phyloP scores from a whole-genome alignment of 1,284 basidiomycete species.

The Pyrrhoderma noxium region DNA sequence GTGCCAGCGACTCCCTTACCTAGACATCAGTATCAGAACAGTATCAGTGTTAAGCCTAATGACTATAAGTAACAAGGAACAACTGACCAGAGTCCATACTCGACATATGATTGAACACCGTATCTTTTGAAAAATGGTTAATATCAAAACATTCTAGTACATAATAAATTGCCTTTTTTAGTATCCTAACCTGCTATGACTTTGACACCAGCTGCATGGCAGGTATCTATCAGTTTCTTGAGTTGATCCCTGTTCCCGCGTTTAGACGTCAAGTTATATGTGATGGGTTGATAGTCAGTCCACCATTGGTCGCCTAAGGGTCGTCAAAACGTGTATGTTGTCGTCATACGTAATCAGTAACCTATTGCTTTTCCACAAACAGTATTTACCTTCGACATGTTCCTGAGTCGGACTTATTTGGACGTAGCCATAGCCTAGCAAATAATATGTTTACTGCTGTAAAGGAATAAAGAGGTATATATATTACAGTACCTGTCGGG shows the following conservation, averaged over 20 bases:
- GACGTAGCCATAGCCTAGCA: constrained; percentile 50
- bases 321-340: too few relatives aligned
- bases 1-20: constrained; percentile 45
- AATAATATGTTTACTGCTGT: neutral
- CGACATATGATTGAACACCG: constrained; percentile 61
- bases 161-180: constrained; percentile 14
- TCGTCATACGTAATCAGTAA: too few relatives aligned
- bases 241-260: constrained; percentile 47
- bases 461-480: constrained; percentile 1
- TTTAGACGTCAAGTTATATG: constrained; percentile 53
- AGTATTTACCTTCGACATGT: constrained; percentile 24
- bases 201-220: constrained; percentile 52
- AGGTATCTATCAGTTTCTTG: constrained; percentile 48
- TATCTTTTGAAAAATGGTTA: constrained; percentile 33
- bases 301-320: constrained; percentile 43
- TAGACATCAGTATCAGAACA: too few relatives aligned
- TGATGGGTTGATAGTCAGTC: constrained; percentile 65
- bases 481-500: constrained; percentile 35
- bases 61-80: too few relatives aligned
- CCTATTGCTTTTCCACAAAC: too few relatives aligned
- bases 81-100: constrained; percentile 27
- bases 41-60: too few relatives aligned
- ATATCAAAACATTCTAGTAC: constrained; percentile 13
- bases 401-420: constrained; percentile 37
- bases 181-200: constrained; percentile 45